A percentile compares a stretch with the other conserved stretches of the same genome.
phyloP scores from a whole-genome alignment of 192 early-diverging fungal species.

The Gamsiella multidivaricata region DNA sequence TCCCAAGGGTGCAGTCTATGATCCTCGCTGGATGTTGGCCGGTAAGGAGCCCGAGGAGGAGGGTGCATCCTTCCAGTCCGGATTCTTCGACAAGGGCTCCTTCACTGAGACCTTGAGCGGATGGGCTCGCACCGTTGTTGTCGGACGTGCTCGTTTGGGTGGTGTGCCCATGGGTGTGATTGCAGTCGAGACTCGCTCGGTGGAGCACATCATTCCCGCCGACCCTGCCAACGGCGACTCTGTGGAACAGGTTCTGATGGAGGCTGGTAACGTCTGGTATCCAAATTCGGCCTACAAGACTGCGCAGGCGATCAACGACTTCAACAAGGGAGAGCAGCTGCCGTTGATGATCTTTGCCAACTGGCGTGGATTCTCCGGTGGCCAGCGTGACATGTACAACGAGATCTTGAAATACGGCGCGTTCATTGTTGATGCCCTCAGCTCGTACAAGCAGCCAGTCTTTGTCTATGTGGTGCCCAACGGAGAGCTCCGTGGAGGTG shows the following conservation, averaged over 20 bases:
- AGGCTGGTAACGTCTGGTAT: slow-evolving; percentile 98
- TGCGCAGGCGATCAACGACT: slow-evolving; percentile 98
- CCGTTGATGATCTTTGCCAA: slow-evolving; percentile 99
- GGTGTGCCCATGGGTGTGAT: slow-evolving; percentile 98
- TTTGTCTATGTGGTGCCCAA: slow-evolving; percentile 95
- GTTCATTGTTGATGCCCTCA: slow-evolving; percentile 95
- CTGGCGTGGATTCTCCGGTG: slow-evolving; percentile 99
- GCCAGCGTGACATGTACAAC: slow-evolving; percentile 99
- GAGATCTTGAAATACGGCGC: slow-evolving; percentile 98
- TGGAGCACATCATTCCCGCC: slow-evolving; percentile 91
- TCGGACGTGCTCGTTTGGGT: slow-evolving; percentile 93
- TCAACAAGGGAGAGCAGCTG: slow-evolving; percentile 98
- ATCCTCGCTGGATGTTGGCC: slow-evolving; percentile 90
- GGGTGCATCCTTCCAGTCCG: slow-evolving; percentile 72
- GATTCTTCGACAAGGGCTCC: slow-evolving; percentile 98
- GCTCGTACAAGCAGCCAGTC: slow-evolving; percentile 96
- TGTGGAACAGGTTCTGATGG: slow-evolving; percentile 86
- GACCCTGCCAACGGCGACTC: slow-evolving; percentile 95
- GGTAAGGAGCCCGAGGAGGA: slow-evolving; percentile 77
- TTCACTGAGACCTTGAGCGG: slow-evolving; percentile 96
- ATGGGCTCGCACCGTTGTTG: slow-evolving; percentile 96
- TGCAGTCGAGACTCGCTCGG: slow-evolving; percentile 94
- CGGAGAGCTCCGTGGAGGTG: slow-evolving; percentile 97
- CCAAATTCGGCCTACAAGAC: slow-evolving; percentile 99
- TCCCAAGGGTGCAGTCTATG: slow-evolving; percentile 80